A percentile compares a stretch with the other conserved stretches of the same genome.
Evolutionary conservation across 495 filamentous ascomycete genomes (phyloP).

Genomic region (Neurospora pannonica): DNA sequence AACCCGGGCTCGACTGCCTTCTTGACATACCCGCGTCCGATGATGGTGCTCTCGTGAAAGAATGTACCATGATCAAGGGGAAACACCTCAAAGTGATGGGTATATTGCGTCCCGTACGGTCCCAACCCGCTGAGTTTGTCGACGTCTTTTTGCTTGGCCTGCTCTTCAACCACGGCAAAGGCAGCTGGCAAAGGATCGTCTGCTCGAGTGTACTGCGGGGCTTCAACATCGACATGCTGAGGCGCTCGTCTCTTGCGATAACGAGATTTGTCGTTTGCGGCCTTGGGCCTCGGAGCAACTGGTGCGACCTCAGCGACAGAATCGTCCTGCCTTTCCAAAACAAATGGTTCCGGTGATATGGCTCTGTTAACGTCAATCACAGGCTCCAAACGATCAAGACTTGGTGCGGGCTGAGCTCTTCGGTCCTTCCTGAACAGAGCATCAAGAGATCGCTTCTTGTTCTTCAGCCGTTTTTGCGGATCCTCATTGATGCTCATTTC

Average conservation of each 20-base stretch:
- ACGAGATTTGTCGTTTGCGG: slow-evolving; percentile 18
- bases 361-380: slow-evolving; percentile 13
- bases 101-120: slow-evolving; percentile 55
- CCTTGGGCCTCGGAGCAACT: slow-evolving; percentile 17
- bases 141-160: slow-evolving; percentile 11
- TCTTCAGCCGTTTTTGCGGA: slow-evolving; percentile 21
- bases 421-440: slow-evolving; percentile 35
- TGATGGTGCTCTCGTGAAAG: slow-evolving; percentile 67
- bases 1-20: slow-evolving; percentile 35
- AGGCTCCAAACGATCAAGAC: slow-evolving; percentile 15
- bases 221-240: slow-evolving; percentile 39
- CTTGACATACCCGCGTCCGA: slow-evolving; percentile 61
- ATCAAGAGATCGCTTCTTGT: slow-evolving; percentile 38
- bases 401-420: slow-evolving; percentile 12
- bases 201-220: slow-evolving; percentile 39
- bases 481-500: slow-evolving; percentile 29
- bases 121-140: slow-evolving; percentile 47
- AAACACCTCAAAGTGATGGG: slow-evolving; percentile 63
- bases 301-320: slow-evolving; percentile 15
- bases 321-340: neutral
- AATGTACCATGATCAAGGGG: slow-evolving; percentile 59
- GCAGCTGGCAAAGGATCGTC: slow-evolving; percentile 36
- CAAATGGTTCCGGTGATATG: neutral
- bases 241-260: slow-evolving; percentile 43
- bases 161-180: neutral